phyloP scores from a whole-genome alignment of 2,329 filamentous ascomycete species.

The Colletotrichum lini region DNA sequence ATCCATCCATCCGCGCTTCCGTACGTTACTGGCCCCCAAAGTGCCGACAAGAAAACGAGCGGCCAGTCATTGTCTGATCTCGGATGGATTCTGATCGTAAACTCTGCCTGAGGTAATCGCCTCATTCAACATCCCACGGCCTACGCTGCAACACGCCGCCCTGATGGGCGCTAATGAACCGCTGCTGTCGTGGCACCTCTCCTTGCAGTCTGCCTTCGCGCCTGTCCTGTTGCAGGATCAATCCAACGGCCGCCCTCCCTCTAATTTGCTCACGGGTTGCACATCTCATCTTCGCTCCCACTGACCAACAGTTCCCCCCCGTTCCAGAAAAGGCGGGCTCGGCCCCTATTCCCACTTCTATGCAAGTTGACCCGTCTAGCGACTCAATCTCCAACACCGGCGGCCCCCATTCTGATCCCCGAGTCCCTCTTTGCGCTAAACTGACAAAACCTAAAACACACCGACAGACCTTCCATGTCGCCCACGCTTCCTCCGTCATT shows the following conservation, averaged over 20 bases:
- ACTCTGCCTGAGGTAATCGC: constrained; percentile 13
- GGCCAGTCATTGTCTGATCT: constrained; percentile 13
- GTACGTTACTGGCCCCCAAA: constrained; percentile 18
- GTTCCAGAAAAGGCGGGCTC: constrained; percentile 5
- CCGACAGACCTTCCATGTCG: constrained; percentile 23
- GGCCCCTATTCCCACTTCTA: constrained; percentile 30
- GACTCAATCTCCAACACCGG: constrained; percentile 40
- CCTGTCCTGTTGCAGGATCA: constrained; percentile 5
- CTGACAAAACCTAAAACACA: constrained; percentile 37
- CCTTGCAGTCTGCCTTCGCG: neutral
- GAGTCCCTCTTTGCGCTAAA: constrained; percentile 17
- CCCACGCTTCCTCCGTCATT: constrained; percentile 22
- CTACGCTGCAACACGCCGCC: constrained; percentile 13
- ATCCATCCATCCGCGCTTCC: neutral
- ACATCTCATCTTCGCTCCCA: constrained; percentile 12
- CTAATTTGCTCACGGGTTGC: neutral
- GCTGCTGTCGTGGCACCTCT: no score
- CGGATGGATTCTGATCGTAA: neutral
- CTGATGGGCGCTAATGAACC: neutral
- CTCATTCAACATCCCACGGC: neutral
- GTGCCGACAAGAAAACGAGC: constrained; percentile 24
- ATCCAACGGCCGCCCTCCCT: constrained; percentile 9
- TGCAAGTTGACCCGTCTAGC: constrained; percentile 11
- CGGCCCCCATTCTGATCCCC: constrained; percentile 24
- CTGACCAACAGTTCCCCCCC: constrained; percentile 31